Conservation (phyloP, 768 basidiomycete species). For the Tulasnella sp. region DNA sequence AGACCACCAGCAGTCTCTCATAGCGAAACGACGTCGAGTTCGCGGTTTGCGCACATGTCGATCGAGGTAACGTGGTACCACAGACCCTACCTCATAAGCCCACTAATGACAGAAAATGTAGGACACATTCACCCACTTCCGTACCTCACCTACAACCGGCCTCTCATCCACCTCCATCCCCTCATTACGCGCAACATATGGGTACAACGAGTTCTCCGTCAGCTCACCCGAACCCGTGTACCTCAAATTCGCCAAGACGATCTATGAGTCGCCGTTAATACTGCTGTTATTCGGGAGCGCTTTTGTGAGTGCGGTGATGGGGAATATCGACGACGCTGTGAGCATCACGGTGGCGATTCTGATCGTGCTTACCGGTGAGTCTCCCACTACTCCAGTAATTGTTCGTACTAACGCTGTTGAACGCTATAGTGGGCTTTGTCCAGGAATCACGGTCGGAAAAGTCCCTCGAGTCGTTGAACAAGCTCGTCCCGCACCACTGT, state of each 20-base stretch:
- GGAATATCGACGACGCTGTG: slow-evolving; percentile 89
- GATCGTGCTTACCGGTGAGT: slow-evolving; percentile 82
- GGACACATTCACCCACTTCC: slow-evolving; percentile 65
- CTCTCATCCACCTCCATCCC: slow-evolving; percentile 51
- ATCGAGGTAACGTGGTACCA: slow-evolving; percentile 7
- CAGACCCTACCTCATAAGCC: neutral
- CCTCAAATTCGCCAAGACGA: slow-evolving; percentile 86
- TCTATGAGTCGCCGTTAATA: slow-evolving; percentile 90
- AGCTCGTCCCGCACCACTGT: slow-evolving; percentile 93
- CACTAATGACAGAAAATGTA: slow-evolving; percentile 23
- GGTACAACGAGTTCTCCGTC: slow-evolving; percentile 92
- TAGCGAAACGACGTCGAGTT: slow-evolving; percentile 6
- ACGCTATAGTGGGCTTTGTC: slow-evolving; percentile 66
- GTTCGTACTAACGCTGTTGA: neutral
- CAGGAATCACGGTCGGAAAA: slow-evolving; percentile 93
- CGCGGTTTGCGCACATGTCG: slow-evolving; percentile 13
- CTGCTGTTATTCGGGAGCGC: slow-evolving; percentile 85
- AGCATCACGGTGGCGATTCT: slow-evolving; percentile 86
- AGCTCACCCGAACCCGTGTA: slow-evolving; percentile 63
- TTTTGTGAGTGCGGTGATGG: slow-evolving; percentile 77
- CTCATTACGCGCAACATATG: slow-evolving; percentile 51
- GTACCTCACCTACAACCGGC: slow-evolving; percentile 49
- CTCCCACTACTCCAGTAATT: neutral
- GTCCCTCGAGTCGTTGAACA: slow-evolving; percentile 87
- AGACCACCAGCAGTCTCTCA: neutral